Conservation (phyloP, 2,329 filamentous ascomycete species). For the Alternaria arbusti region DNA sequence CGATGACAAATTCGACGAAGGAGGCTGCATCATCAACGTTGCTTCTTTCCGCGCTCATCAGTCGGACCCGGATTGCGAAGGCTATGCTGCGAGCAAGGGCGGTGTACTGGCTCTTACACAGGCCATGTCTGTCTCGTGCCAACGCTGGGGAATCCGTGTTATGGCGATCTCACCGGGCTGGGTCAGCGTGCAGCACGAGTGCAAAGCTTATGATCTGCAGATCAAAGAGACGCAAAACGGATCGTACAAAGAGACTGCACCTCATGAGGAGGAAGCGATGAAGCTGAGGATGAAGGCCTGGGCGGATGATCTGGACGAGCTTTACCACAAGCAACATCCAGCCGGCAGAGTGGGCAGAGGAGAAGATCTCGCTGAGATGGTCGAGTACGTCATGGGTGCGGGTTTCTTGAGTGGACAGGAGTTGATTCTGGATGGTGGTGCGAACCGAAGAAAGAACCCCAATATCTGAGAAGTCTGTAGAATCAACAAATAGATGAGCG, state of each 20-base stretch:
- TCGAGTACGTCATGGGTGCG: conserved; percentile 51
- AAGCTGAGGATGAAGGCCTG: conserved; percentile 38
- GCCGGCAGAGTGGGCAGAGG: conserved; percentile 58
- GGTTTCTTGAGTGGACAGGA: conserved; percentile 50
- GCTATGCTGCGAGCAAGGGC: conserved; percentile 58
- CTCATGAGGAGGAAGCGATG: conserved; percentile 23
- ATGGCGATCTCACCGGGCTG: conserved; percentile 59
- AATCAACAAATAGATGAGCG: background rate
- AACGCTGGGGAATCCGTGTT: conserved; percentile 52
- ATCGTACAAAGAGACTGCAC: conserved; percentile 18
- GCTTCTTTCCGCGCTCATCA: conserved; percentile 59
- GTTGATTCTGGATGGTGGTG: conserved; percentile 29
- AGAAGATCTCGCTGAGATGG: conserved; percentile 54
- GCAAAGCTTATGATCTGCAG: conserved; percentile 49
- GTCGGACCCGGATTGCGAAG: conserved; percentile 57
- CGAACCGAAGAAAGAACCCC: conserved; percentile 32
- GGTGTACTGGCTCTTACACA: conserved; percentile 58
- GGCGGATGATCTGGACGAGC: conserved; percentile 54
- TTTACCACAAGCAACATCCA: conserved; percentile 58
- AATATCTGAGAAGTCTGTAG: conserved; percentile 14
- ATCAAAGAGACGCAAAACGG: conserved; percentile 30
- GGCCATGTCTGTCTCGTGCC: conserved; percentile 55
- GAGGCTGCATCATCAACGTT: conserved; percentile 51
- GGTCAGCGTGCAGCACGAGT: conserved; percentile 57
- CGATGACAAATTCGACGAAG: conserved; percentile 29